Base-by-base conservation (phyloP, 2,329 filamentous ascomycete genomes). In the Claviceps quebecensis region DNA sequence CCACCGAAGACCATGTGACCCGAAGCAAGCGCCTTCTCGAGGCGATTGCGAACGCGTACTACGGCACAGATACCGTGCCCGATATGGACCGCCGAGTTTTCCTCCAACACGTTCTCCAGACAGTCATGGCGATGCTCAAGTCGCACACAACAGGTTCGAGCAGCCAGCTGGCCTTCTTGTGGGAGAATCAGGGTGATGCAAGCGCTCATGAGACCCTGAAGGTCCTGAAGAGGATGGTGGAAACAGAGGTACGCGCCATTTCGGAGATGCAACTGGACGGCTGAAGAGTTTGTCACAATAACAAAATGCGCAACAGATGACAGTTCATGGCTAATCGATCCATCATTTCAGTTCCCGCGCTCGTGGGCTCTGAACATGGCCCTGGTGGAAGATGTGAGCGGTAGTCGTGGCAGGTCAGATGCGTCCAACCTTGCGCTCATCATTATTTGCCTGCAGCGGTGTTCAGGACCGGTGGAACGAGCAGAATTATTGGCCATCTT, bases 321-420 rank as follows among this genome's bases (percentile, higher is more conserved):
- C 8, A 40, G 34, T 37, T 5, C 9, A 29, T 44, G 16, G 29
- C 44, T 51, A 22, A 53, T 38, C 17, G 1, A 7, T 16, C 17
- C 6, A n/a, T 17, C 5, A 19, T 29, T 19, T 5, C 29, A 62
- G 60, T 37, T 60, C 1, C 61, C 62, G 1, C 60, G 58, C 37
- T 55, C 60, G 0, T 64, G 62, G 62, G 54, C 58, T 5, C 43
- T 63, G 34, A 56, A 57, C 13, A 58, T 58, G 55, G 57, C 59
- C 3, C 50, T 63, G 40, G 57, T 55, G 3, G 45, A 45, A 2
- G 46, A 45, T 3, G 55, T 57, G 2, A 53, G 50, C 29, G 47
- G 54, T 2, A 39, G 48, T 5, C 29, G 29, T 34, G 48, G 53
- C 16, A 56, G 56, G 55, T 55, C 60, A 3, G 57, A 62, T 19